phyloP scores from a whole-genome alignment of 2,329 filamentous ascomycete species.

The Epicoccum sorghinum region DNA sequence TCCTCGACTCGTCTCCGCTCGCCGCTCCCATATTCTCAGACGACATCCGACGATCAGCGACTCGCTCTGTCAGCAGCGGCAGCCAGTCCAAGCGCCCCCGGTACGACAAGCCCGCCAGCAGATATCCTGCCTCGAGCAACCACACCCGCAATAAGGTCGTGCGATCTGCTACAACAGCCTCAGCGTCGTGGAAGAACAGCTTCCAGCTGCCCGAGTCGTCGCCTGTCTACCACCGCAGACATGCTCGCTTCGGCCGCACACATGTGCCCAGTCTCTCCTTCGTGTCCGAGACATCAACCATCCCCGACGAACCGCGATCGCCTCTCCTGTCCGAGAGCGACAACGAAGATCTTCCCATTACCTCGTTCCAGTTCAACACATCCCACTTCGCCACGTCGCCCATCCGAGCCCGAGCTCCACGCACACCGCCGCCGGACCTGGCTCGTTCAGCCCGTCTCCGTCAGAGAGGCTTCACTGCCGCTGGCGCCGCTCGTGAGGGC shows the following conservation, averaged over 20 bases:
- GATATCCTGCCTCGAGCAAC: slow-evolving; percentile 53
- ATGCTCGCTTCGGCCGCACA: slow-evolving; percentile 72
- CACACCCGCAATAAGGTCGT: slow-evolving; percentile 71
- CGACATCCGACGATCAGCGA: slow-evolving; percentile 67
- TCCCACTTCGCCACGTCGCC: slow-evolving; percentile 76
- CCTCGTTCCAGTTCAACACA: slow-evolving; percentile 69
- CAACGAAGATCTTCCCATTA: slow-evolving; percentile 77
- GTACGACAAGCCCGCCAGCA: slow-evolving; percentile 24
- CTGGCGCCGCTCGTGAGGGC: slow-evolving; percentile 51
- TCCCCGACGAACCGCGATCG: slow-evolving; percentile 66
- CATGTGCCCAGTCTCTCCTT: slow-evolving; percentile 78
- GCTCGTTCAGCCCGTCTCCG: slow-evolving; percentile 50
- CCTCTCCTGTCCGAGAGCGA: slow-evolving; percentile 76
- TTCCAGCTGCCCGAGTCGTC: slow-evolving; percentile 84
- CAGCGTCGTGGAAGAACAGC: slow-evolving; percentile 73
- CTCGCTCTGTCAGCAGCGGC: slow-evolving; percentile 61
- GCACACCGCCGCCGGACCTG: slow-evolving; percentile 48
- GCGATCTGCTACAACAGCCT: slow-evolving; percentile 63
- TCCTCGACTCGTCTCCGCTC: slow-evolving; percentile 83
- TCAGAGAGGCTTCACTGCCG: slow-evolving; percentile 46
- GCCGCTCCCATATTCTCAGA: slow-evolving; percentile 86
- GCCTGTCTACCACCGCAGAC: slow-evolving; percentile 77
- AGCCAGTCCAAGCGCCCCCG: slow-evolving; percentile 47
- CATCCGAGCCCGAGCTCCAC: slow-evolving; percentile 65
- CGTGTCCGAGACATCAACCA: slow-evolving; percentile 72